These are phyloP conservation scores for Polyplosphaeria fusca DNA, from an alignment of 495 filamentous ascomycete genomes.

Conservation along the genomic window DNA sequence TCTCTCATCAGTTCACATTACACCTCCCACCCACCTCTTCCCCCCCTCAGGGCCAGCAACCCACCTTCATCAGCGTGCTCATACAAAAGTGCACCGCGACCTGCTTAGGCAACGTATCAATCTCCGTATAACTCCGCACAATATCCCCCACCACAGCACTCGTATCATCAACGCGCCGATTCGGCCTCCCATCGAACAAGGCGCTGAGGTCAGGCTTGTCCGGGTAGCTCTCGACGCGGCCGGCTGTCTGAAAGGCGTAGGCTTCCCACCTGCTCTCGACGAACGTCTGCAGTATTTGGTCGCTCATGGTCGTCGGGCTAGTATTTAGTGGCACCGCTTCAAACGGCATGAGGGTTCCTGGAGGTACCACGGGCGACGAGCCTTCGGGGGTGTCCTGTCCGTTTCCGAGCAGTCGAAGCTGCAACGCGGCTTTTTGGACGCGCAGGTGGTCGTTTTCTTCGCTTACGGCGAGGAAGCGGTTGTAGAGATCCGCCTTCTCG, in stretches of 20 bases:
- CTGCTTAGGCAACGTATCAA: slow-evolving; percentile 22
- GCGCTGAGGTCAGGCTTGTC: slow-evolving; percentile 11
- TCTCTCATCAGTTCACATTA: background rate
- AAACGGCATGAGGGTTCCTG: slow-evolving; percentile 1
- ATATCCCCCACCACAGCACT: slow-evolving; percentile 17
- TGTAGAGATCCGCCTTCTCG: slow-evolving; percentile 18
- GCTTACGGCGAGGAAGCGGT: slow-evolving; percentile 12
- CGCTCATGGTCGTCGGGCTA: slow-evolving; percentile 8
- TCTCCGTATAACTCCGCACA: slow-evolving; percentile 22
- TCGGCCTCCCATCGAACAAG: slow-evolving; percentile 17
- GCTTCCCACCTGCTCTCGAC: slow-evolving; percentile 12
- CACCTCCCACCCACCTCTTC: background rate
- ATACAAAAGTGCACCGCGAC: slow-evolving; percentile 20
- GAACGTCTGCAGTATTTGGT: slow-evolving; percentile 22
- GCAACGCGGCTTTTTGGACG: slow-evolving; percentile 20
- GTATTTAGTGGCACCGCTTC: slow-evolving; percentile 20
- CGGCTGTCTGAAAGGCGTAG: background rate
- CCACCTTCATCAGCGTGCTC: slow-evolving; percentile 18
- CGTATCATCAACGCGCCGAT: slow-evolving; percentile 16
- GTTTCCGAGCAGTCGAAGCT: slow-evolving; percentile 11
- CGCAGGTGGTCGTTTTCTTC: slow-evolving; percentile 21
- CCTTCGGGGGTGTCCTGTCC: slow-evolving; percentile 10
- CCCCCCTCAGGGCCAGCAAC: background rate
- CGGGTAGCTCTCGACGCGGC: background rate
- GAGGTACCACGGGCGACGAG: background rate